phyloP scores from a whole-genome alignment of 2,329 filamentous ascomycete genomes.

The Coniochaeta pulveracea region DNA sequence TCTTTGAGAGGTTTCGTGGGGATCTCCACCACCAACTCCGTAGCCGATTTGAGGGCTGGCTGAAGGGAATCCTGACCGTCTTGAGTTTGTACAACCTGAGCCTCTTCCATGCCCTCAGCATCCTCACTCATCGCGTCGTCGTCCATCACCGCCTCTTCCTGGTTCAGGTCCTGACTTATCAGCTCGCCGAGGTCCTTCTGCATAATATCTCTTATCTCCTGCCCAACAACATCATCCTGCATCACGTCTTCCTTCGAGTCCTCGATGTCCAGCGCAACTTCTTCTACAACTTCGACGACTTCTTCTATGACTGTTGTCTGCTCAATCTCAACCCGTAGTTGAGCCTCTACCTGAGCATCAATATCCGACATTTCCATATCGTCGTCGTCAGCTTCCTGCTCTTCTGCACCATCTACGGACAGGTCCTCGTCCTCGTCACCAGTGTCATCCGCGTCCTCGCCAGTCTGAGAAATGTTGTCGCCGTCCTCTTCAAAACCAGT shows the following conservation, averaged over 20 bases:
- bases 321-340: background rate
- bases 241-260: slow-evolving; percentile 1
- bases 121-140: slow-evolving; percentile 5
- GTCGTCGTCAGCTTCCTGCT: background rate
- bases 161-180: background rate
- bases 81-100: too few relatives aligned
- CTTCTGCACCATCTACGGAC: background rate
- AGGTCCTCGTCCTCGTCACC: background rate
- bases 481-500: background rate
- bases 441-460: background rate
- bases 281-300: background rate
- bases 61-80: too few relatives aligned
- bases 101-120: background rate
- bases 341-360: background rate
- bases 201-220: background rate
- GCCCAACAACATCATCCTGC: background rate
- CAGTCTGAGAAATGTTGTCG: background rate
- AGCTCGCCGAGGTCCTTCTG: background rate
- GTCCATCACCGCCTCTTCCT: slow-evolving; percentile 5
- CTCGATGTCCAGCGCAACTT: slow-evolving; percentile 2
- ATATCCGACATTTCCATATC: background rate
- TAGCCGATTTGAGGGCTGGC: too few relatives aligned
- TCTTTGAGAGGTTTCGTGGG: too few relatives aligned
- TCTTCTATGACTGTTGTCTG: slow-evolving; percentile 1
- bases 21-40: too few relatives aligned